Percentiles rank a stretch among this genome's conserved stretches.
These are phyloP conservation scores for Colletotrichum simmondsii DNA, from an alignment of 2,329 filamentous ascomycete genomes.

Conservation along the genomic window DNA sequence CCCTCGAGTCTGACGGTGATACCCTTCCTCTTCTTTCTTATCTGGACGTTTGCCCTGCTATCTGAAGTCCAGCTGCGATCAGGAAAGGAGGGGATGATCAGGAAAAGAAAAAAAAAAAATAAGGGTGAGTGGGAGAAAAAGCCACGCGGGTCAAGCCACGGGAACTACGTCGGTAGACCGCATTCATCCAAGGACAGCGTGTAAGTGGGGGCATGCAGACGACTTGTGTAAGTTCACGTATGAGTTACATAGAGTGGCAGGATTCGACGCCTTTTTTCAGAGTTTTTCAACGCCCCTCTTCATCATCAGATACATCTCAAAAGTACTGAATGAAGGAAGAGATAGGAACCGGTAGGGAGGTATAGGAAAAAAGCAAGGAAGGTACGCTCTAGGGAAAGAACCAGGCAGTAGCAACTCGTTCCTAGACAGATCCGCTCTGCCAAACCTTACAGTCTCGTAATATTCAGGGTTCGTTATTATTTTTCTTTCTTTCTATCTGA, in stretches of 20 bases:
- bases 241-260: neutral
- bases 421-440: neutral
- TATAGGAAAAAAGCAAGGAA: neutral
- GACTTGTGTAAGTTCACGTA: conserved; percentile 9
- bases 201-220: conserved; percentile 22
- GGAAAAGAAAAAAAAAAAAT: neutral
- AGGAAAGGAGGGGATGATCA: neutral
- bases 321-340: neutral
- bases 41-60: neutral
- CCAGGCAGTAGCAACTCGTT: neutral
- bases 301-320: neutral
- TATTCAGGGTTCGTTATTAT: neutral
- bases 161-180: conserved; percentile 3
- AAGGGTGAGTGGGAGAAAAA: neutral
- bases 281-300: neutral
- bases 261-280: neutral
- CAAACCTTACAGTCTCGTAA: neutral
- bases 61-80: neutral
- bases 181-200: conserved; percentile 16
- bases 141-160: conserved; percentile 20
- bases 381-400: neutral
- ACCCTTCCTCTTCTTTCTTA: neutral
- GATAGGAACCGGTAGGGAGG: neutral
- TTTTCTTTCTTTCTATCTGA: neutral
- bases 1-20: neutral